Conservation (phyloP, 208 protist species). For the Trichomonas gallinae region DNA sequence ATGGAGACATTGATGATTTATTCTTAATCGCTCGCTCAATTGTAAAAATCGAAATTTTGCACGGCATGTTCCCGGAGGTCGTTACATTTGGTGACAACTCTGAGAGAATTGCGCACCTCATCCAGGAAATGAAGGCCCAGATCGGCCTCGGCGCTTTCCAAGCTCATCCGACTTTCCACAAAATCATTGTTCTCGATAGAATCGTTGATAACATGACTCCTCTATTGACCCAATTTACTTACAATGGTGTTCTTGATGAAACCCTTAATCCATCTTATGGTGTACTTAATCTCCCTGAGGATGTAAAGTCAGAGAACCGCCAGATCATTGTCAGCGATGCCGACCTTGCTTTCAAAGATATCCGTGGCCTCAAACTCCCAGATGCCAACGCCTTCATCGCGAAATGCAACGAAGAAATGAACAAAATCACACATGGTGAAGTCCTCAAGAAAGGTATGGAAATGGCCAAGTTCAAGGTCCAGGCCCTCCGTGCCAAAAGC, state of each 20-base stretch:
- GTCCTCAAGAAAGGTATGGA: neutral
- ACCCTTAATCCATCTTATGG: neutral
- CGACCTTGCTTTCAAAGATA: neutral
- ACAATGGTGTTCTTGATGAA: neutral
- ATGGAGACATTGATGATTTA: slow-evolving; percentile 4
- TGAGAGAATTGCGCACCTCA: neutral
- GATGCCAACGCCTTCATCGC: neutral
- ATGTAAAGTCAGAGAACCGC: neutral
- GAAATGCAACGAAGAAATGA: neutral
- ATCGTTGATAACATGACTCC: neutral
- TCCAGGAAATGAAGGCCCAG: neutral
- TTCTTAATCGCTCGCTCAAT: neutral
- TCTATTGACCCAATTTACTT: neutral
- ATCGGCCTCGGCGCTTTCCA: neutral
- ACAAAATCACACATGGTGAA: neutral
- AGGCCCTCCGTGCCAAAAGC: neutral
- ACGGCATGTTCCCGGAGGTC: neutral
- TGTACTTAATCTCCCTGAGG: neutral
- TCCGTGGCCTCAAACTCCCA: neutral
- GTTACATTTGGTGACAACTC: neutral
- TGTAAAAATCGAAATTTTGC: slow-evolving; percentile 1
- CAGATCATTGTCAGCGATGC: neutral
- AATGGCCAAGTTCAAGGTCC: neutral
- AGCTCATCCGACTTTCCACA: neutral
- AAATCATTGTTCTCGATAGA: neutral